These are phyloP conservation scores for Verbena officinalis DNA, from an alignment of 257 asterid species.

Conservation along the genomic window DNA sequence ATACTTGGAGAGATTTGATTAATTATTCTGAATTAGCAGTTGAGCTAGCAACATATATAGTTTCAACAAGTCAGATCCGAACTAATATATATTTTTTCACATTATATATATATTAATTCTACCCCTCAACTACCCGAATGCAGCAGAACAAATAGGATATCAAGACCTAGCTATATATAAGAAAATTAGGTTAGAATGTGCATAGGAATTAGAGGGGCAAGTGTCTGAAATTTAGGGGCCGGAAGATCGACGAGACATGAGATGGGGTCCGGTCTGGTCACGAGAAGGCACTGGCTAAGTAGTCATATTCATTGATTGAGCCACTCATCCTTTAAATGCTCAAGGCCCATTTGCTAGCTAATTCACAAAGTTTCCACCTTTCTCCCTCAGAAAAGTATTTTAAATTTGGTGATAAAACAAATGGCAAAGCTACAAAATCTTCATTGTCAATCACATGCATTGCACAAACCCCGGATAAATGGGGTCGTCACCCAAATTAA, in stretches of 20 bases:
- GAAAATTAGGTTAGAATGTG: no score
- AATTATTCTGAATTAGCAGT: no score
- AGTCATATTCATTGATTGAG: constrained; percentile 40
- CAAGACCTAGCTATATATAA: no score
- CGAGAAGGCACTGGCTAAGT: constrained; percentile 26
- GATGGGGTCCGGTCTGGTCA: constrained; percentile 44
- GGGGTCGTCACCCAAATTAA: constrained; percentile 3
- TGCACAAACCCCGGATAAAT: constrained; percentile 33
- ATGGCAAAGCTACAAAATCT: constrained; percentile 70
- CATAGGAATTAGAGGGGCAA: constrained; percentile 14
- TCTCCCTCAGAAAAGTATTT: neutral
- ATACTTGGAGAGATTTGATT: no score
- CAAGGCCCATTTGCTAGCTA: constrained; percentile 46
- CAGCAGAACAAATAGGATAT: no score
- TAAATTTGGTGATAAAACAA: constrained; percentile 49
- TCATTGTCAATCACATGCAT: constrained; percentile 72
- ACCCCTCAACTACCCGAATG: no score
- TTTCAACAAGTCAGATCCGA: no score
- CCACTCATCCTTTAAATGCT: constrained; percentile 37
- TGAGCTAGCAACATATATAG: no score
- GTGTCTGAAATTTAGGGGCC: constrained; percentile 47
- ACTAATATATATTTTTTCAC: no score
- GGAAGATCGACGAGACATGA: constrained; percentile 33
- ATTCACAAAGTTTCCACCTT: no score
- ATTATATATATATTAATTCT: no score